phyloP scores from a whole-genome alignment of 2,329 filamentous ascomycete genomes.

The Cladosporium sp. region DNA sequence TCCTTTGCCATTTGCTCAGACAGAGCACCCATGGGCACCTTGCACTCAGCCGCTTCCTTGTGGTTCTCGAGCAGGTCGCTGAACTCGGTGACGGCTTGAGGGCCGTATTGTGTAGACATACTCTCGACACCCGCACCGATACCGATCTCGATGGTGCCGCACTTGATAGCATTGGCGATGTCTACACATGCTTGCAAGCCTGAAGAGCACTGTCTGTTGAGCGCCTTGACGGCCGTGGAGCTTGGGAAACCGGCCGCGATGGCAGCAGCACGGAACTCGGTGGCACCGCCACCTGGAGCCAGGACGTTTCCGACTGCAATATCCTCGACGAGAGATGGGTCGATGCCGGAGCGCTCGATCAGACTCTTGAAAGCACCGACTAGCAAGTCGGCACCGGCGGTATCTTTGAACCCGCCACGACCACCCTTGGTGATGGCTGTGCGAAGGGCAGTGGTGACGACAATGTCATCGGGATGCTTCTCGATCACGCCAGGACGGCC shows the following conservation, averaged over 20 bases:
- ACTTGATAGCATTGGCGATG: slow-evolving; percentile 84
- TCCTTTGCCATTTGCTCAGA: slow-evolving; percentile 95
- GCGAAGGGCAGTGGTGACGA: slow-evolving; percentile 87
- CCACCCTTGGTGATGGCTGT: slow-evolving; percentile 90
- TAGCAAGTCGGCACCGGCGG: slow-evolving; percentile 79
- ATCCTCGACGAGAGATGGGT: slow-evolving; percentile 84
- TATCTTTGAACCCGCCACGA: slow-evolving; percentile 95
- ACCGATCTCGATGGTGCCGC: slow-evolving; percentile 92
- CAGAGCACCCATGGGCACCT: slow-evolving; percentile 91
- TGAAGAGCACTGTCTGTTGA: slow-evolving; percentile 93
- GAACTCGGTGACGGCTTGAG: slow-evolving; percentile 85
- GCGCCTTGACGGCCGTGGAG: slow-evolving; percentile 72
- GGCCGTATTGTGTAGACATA: slow-evolving; percentile 91
- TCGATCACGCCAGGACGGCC: slow-evolving; percentile 42
- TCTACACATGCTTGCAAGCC: slow-evolving; percentile 91
- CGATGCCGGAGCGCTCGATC: slow-evolving; percentile 79
- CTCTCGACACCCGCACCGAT: slow-evolving; percentile 94
- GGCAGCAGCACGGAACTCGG: slow-evolving; percentile 90
- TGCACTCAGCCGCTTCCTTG: slow-evolving; percentile 86
- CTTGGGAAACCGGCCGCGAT: slow-evolving; percentile 89
- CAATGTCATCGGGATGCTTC: slow-evolving; percentile 64
- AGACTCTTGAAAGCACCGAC: slow-evolving; percentile 76
- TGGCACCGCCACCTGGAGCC: slow-evolving; percentile 87
- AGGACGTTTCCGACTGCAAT: slow-evolving; percentile 89
- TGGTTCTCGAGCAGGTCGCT: slow-evolving; percentile 79